Evolutionary conservation across 1,284 basidiomycete genomes (phyloP).

Genomic region (Mycena sp.): DNA sequence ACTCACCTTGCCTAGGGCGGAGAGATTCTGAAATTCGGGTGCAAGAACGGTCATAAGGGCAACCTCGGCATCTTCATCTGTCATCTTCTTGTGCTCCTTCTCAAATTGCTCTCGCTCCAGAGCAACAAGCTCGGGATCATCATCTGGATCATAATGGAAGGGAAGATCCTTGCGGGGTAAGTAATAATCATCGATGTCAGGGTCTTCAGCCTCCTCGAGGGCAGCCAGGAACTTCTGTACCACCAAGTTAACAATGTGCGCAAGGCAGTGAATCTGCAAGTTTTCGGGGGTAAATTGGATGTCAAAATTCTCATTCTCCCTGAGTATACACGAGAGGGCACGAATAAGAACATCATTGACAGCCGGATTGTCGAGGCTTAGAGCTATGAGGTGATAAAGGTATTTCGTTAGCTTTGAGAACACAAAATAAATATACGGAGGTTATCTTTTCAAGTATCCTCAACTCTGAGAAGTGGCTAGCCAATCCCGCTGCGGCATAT

Average conservation of each 20-base stretch:
- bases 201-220: constrained; percentile 43
- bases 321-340: constrained; percentile 28
- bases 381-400: constrained; percentile 37
- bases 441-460: constrained; percentile 12
- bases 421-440: not conserved
- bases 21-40: no score
- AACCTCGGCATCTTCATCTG: no score
- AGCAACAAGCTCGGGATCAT: no score
- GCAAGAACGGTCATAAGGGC: no score
- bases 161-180: constrained; percentile 34
- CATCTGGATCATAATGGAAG: no score
- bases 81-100: no score
- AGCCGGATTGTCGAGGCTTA: constrained; percentile 44
- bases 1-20: no score
- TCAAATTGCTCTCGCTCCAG: no score
- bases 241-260: no score
- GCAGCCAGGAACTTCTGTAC: constrained; percentile 39
- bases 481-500: constrained; percentile 15
- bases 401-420: not conserved
- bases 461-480: not conserved
- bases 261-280: no score
- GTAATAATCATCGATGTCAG: constrained; percentile 41
- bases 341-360: constrained; percentile 40
- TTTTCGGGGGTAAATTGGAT: constrained; percentile 8
- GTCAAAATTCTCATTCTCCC: constrained; percentile 28